Evolutionary conservation across 225 moss, liverwort and hornwort genomes (phyloP), one percentile per base, ranked within the genome.

Genomic region (Sphagnum contortum): DNA sequence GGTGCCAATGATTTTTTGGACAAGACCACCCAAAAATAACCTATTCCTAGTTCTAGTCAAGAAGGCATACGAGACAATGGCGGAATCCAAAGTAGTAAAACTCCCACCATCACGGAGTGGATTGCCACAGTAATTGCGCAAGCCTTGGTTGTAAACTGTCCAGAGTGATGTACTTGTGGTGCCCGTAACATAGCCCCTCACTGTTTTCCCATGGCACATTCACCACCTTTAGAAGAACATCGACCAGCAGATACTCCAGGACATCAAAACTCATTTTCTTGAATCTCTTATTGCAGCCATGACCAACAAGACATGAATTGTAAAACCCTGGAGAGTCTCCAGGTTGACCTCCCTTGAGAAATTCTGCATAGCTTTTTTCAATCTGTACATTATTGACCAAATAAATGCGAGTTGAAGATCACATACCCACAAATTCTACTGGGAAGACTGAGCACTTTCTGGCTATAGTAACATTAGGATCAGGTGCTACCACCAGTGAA

Each of bases 181-280:
- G 69, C 98, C 98, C 70, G 98, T 98, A 77, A 98, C 81, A 81
- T 84, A 98, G 64, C 98, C 98, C 80, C 98, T 76, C 61, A 98
- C 94, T 91, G 77, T 70, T 70, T 68, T 71, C 48, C 8, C 4
- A 59, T 65, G 48, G 50, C 47, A 51, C 57, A 48, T 5, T 4
- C 63, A 44, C 11, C 48, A 63, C 68, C 59, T 48, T 29, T 29
- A 1, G 29, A 29, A 29, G 29, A 29, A 29, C 29, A 29, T 29
- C 0, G 29, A 29, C 29, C 29, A 29, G 29, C 29, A 1, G 29
- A 29, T 29, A 29, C 29, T 29, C 29, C 29, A 29, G 29, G 29
- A 29, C 29, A 29, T 29, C 29, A 29, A 29, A 29, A 29, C 29
- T 29, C 0, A 29, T 29, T 29, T 29, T 29, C 29, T 29, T 29